phyloP scores from a whole-genome alignment of 208 protist genomes.

The Crithidia brevicula region DNA sequence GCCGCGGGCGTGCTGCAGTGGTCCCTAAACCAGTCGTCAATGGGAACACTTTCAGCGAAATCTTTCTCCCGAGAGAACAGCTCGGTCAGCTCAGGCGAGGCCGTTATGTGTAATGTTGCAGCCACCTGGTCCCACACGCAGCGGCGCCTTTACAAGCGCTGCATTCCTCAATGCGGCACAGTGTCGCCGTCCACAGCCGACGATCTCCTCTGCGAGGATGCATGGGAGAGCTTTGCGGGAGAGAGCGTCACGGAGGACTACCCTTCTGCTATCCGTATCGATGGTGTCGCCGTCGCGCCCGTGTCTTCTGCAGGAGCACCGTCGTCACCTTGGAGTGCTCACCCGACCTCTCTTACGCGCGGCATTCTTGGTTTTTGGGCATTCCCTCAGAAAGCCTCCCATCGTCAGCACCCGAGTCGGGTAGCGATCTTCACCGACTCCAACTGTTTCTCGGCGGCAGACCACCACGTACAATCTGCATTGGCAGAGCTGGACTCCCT shows the following conservation, averaged over 20 bases:
- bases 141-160: conserved; percentile 29
- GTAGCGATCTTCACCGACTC: conserved; percentile 67
- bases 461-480: conserved; percentile 16
- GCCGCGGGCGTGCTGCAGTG: conserved; percentile 29
- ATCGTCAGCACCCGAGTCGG: not conserved
- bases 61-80: too few relatives aligned
- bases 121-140: conserved; percentile 11
- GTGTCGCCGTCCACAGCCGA: not conserved
- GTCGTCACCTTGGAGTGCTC: not conserved
- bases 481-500: conserved; percentile 17
- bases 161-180: not conserved
- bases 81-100: conserved; percentile 3
- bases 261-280: not conserved
- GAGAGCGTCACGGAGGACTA: not conserved
- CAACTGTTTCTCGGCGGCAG: conserved; percentile 41
- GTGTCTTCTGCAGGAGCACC: too few relatives aligned
- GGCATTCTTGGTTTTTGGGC: conserved; percentile 26
- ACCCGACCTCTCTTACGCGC: not conserved
- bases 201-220: not conserved
- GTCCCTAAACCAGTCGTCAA: not conserved
- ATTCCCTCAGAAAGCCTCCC: not conserved
- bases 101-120: conserved; percentile 21
- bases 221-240: not conserved
- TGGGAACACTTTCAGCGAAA: too few relatives aligned
- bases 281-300: not conserved